phyloP scores from a whole-genome alignment of 1,284 basidiomycete species.

The Clitocybe nebularis region DNA sequence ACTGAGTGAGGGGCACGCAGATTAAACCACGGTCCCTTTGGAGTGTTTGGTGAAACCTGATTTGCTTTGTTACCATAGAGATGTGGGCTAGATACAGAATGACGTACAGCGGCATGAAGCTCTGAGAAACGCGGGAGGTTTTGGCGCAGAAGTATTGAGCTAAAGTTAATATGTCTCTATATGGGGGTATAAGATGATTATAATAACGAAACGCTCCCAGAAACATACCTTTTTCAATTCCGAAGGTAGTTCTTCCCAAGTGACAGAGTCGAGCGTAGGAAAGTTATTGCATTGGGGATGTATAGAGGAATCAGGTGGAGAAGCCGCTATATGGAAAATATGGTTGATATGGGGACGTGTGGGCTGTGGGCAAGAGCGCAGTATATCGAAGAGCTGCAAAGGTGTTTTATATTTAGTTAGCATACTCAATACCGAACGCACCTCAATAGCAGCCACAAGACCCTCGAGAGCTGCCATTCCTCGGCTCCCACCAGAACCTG shows the following conservation, averaged over 20 bases:
- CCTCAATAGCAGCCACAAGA: constrained; percentile 68
- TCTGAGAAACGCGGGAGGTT: constrained; percentile 46
- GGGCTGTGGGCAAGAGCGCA: constrained; percentile 23
- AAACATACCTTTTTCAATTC: constrained; percentile 59
- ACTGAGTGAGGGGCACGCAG: constrained; percentile 43
- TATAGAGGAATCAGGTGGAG: constrained; percentile 48
- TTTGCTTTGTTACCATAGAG: constrained; percentile 10
- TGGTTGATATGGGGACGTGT: constrained; percentile 35
- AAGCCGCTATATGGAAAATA: constrained; percentile 60
- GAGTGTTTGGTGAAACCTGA: constrained; percentile 33
- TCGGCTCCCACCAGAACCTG: constrained; percentile 40
- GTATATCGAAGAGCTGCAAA: constrained; percentile 51
- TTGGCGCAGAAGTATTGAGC: constrained; percentile 42
- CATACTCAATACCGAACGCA: constrained; percentile 25
- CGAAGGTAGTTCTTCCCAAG: constrained; percentile 59
- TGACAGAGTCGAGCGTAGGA: constrained; percentile 49
- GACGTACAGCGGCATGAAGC: constrained; percentile 47
- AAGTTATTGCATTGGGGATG: constrained; percentile 54
- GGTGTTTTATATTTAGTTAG: background rate
- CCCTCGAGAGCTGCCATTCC: constrained; percentile 72
- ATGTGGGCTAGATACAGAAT: constrained; percentile 1
- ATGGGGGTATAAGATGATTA: no score
- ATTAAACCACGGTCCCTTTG: constrained; percentile 53
- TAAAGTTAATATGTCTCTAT: constrained; percentile 62
- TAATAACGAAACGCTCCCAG: no score